A percentile compares a stretch with the other conserved stretches of the same genome.
Evolutionary conservation across 345 rosid species (phyloP).

Genomic region (Citrus mangshanensis): DNA sequence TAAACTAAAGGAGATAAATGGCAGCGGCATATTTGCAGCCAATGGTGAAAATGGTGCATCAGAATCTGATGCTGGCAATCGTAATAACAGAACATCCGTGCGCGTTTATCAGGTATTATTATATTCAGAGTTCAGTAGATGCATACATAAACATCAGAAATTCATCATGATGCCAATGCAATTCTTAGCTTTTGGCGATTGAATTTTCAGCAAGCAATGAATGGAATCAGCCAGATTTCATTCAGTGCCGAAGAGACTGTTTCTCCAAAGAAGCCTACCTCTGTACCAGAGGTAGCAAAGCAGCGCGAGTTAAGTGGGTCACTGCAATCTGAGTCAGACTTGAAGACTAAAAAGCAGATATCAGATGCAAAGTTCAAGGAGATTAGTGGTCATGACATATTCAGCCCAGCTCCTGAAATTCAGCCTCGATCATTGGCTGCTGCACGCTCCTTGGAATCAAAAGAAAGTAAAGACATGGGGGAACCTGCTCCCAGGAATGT

Average conservation of each 20-base stretch:
- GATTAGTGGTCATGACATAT: slow-evolving; percentile 85
- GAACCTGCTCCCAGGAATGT: slow-evolving; percentile 65
- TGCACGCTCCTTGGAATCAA: slow-evolving; percentile 45
- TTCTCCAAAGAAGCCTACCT: slow-evolving; percentile 69
- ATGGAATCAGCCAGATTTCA: slow-evolving; percentile 82
- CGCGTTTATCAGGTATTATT: slow-evolving; percentile 62
- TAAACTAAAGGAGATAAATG: slow-evolving; percentile 82
- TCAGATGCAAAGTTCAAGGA: slow-evolving; percentile 79
- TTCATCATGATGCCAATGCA: background rate
- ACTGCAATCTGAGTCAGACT: slow-evolving; percentile 53
- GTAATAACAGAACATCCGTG: slow-evolving; percentile 46
- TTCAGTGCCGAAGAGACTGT: slow-evolving; percentile 66
- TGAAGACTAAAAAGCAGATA: slow-evolving; percentile 61
- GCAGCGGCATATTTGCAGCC: slow-evolving; percentile 68
- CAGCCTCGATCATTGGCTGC: slow-evolving; percentile 65
- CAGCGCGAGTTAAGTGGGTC: slow-evolving; percentile 81
- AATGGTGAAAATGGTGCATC: slow-evolving; percentile 39
- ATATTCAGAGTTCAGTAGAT: background rate
- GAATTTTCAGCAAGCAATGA: slow-evolving; percentile 57
- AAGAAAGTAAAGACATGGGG: slow-evolving; percentile 57
- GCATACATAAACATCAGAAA: background rate
- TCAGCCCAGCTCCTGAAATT: slow-evolving; percentile 71
- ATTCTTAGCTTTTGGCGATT: slow-evolving; percentile 7
- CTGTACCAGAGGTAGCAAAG: slow-evolving; percentile 78
- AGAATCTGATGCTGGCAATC: slow-evolving; percentile 47